Evolutionary conservation across 208 protist species (phyloP).

Genomic region (Acanthamoeba quina): DNA sequence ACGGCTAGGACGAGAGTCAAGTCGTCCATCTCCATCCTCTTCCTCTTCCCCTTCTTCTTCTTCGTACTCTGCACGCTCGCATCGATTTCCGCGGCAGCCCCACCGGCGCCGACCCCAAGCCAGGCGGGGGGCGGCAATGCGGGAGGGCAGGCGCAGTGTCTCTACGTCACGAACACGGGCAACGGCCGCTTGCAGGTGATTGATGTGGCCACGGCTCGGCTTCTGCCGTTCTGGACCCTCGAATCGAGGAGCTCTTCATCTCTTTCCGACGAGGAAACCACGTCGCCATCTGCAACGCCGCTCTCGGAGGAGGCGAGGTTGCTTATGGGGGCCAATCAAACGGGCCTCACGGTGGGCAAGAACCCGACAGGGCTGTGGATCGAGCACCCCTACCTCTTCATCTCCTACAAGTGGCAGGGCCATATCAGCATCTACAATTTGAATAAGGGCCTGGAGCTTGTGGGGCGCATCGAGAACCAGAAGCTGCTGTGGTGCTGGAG

Average conservation of each 20-base stretch:
- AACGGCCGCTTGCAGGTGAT: conserved; percentile 21
- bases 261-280: not conserved
- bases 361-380: conserved; percentile 30
- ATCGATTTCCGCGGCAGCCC: not conserved
- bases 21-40: not conserved
- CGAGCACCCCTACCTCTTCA: conserved; percentile 38
- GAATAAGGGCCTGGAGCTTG: not conserved
- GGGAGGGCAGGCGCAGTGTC: not conserved
- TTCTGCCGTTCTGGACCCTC: conserved; percentile 18
- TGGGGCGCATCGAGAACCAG: not conserved
- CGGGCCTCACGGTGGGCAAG: conserved; percentile 18
- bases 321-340: not conserved
- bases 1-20: no score
- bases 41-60: not conserved
- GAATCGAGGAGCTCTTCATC: not conserved
- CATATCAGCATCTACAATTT: conserved; percentile 28
- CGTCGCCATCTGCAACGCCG: not conserved
- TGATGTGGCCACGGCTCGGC: not conserved
- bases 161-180: conserved; percentile 46
- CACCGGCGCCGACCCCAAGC: not conserved
- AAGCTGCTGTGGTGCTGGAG: conserved; percentile 22
- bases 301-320: not conserved
- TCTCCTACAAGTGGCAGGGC: conserved; percentile 28
- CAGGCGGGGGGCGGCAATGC: not conserved
- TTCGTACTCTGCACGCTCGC: not conserved